phyloP scores from a whole-genome alignment of 2,329 filamentous ascomycete species.

The Corniculantispora saksenae region DNA sequence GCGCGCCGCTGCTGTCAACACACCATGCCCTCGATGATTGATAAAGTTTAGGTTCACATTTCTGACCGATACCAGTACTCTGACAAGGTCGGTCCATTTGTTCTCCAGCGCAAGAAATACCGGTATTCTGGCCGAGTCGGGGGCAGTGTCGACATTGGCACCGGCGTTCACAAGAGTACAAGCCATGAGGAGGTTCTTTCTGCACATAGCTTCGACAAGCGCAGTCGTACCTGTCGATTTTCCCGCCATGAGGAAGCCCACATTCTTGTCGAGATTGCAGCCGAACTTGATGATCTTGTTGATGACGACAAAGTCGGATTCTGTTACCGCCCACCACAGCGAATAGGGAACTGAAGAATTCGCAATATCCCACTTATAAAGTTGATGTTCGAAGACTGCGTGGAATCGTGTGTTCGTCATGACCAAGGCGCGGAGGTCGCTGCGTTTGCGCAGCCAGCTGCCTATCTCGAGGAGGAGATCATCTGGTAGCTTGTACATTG shows the following conservation, averaged over 20 bases:
- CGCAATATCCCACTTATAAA: neutral
- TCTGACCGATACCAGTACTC: neutral
- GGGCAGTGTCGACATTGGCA: neutral
- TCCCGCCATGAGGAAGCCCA: fast-evolving
- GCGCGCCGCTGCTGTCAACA: neutral
- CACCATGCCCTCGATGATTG: neutral
- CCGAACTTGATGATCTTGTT: neutral
- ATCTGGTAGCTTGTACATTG: neutral
- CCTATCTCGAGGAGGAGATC: neutral
- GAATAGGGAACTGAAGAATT: neutral
- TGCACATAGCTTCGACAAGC: neutral
- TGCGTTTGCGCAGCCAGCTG: neutral
- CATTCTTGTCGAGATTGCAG: neutral
- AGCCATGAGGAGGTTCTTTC: neutral
- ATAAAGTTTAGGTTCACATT: neutral
- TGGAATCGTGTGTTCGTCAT: neutral
- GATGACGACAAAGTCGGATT: neutral
- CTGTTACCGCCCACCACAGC: neutral
- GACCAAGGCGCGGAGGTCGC: neutral
- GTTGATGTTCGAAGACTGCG: neutral
- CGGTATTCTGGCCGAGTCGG: neutral
- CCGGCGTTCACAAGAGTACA: neutral
- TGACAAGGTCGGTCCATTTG: neutral
- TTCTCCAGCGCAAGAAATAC: neutral
- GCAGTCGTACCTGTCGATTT: neutral